Evolutionary conservation across 371 early-diverging fungal species (phyloP), one percentile per base, ranked within the genome.

Genomic region (Mortierella sp.): DNA sequence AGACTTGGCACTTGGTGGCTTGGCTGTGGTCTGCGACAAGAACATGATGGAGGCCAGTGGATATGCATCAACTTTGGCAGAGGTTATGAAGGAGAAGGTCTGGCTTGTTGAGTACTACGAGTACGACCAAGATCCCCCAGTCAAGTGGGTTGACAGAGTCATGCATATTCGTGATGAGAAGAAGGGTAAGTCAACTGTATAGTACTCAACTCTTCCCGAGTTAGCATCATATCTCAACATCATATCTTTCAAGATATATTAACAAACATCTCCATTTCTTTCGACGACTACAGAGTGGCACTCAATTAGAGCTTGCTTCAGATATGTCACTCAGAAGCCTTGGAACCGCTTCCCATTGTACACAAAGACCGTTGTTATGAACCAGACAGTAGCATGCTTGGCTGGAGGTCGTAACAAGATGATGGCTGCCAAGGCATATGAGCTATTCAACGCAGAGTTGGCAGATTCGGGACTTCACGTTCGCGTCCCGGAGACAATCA

Each of bases 371-470:
- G 75, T 95, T n/a, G 93, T 97, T 9, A 90, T 97, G 87, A 97
- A 97, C 83, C 89, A 93, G 77, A 94, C 95, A 66, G 92, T 97
- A 22, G 93, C 95, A 20, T 97, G 97, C 80, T 83, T 97, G 2
- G 96, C 97, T 24, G 97, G 97, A 51, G 97, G 97, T 26, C 91
- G 97, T 51, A 97, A 97, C 87, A 97, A 97, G 86, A 95, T 95
- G 94, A 95, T 97, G 95, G 97, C 97, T 2, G 92, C 95, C n/a
- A 86, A 94, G 68, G 96, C 97, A 5, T 97, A 96, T 84, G 97
- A 96, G 74, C 93, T 97, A 62, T 91, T 93, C 68, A 97, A 97
- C 79, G 89, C 94, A 2, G 96, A 97, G 68, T 83, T 92, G 58
- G 90, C 88, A 1, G 87, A 87, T 67, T 85, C 87, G 2, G 96